A percentile compares a stretch with the other conserved stretches of the same genome.
phyloP scores from a whole-genome alignment of 495 filamentous ascomycete species.

The Xylaria acuta region DNA sequence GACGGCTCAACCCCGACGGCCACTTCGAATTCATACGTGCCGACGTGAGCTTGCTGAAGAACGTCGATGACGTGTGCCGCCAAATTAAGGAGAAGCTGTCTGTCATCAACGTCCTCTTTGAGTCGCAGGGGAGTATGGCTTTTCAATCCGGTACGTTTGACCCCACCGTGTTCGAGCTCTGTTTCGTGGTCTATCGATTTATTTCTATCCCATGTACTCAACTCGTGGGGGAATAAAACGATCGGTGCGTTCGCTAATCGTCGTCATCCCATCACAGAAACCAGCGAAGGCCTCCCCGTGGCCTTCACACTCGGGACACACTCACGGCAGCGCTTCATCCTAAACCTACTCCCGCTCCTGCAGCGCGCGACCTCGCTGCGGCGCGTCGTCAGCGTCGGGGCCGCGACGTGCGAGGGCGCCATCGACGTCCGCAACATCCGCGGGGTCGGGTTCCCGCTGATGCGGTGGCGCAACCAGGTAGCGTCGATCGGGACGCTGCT shows the following conservation, averaged over 20 bases:
- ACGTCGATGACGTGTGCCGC: slow-evolving; percentile 60
- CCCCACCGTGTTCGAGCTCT: neutral
- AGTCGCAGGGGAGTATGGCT: slow-evolving; percentile 46
- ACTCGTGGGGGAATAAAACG: neutral
- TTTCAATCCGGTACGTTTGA: slow-evolving; percentile 32
- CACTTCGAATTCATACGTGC: slow-evolving; percentile 56
- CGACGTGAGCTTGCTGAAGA: slow-evolving; percentile 60
- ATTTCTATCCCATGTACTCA: neutral
- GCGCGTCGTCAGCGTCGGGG: slow-evolving; percentile 59
- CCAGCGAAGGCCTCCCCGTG: neutral
- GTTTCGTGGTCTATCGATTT: neutral
- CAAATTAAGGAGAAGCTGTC: slow-evolving; percentile 58
- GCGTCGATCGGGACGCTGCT: neutral
- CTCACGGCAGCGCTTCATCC: slow-evolving; percentile 63
- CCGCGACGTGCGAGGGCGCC: slow-evolving; percentile 46
- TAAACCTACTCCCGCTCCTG: slow-evolving; percentile 64
- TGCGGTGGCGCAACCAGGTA: slow-evolving; percentile 4
- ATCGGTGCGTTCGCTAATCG: neutral
- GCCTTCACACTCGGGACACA: slow-evolving; percentile 38
- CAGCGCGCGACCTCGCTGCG: slow-evolving; percentile 44
- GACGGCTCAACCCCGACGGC: slow-evolving; percentile 51
- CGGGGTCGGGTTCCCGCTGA: slow-evolving; percentile 24
- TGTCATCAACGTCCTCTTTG: slow-evolving; percentile 65
- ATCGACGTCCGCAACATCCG: slow-evolving; percentile 37
- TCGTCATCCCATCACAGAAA: neutral